Percentiles rank a stretch among this genome's conserved stretches.
Conservation (phyloP, 2,329 filamentous ascomycete species). For the Cadophora gregata region DNA sequence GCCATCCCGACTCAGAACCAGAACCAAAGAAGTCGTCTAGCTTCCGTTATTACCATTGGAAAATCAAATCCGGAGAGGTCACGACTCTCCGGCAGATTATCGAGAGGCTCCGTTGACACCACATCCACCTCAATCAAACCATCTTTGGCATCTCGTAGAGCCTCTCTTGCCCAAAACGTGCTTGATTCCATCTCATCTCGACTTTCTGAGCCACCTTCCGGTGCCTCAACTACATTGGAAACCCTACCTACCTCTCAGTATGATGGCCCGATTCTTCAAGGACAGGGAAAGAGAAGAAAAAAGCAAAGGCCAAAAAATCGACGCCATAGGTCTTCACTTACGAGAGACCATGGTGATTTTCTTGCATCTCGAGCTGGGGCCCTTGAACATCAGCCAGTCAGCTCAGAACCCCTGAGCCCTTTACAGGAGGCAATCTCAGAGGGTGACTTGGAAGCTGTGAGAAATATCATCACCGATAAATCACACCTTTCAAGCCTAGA, state of each 20-base stretch:
- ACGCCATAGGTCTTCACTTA: constrained; percentile 14
- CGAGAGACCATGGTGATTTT: constrained; percentile 19
- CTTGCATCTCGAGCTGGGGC: constrained; percentile 14
- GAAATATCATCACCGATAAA: background rate
- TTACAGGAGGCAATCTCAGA: background rate
- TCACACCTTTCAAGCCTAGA: background rate
- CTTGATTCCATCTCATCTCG: constrained; percentile 11
- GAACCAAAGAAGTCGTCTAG: background rate
- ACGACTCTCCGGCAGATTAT: background rate
- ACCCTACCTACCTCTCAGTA: background rate
- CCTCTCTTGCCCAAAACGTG: constrained; percentile 10
- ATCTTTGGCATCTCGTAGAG: constrained; percentile 7
- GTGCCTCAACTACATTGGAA: background rate
- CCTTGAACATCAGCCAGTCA: background rate
- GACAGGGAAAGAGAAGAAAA: background rate
- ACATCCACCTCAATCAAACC: background rate
- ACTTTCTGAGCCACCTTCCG: constrained; percentile 5
- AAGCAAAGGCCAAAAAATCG: constrained; percentile 17
- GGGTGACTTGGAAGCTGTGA: background rate
- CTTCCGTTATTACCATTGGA: constrained; percentile 10
- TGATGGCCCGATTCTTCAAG: constrained; percentile 1
- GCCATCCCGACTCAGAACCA: background rate
- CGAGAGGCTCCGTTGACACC: background rate
- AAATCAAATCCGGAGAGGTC: background rate
- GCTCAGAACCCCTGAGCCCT: background rate